phyloP scores from a whole-genome alignment of 2,329 filamentous ascomycete species.

The Diaporthe batatas region DNA sequence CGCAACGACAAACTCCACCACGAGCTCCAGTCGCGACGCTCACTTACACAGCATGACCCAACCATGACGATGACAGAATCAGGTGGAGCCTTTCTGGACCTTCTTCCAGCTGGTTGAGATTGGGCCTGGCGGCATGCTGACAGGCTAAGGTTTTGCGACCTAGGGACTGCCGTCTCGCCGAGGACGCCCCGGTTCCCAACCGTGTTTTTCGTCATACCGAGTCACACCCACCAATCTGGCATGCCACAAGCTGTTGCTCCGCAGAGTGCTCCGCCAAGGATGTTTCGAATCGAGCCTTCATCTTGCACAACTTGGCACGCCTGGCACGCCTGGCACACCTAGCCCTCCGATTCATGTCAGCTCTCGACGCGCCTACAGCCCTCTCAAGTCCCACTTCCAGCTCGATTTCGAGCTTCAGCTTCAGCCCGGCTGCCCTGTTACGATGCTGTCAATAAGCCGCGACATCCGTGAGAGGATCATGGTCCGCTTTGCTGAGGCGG shows the following conservation, averaged over 20 bases:
- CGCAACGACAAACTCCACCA: slow-evolving; percentile 15
- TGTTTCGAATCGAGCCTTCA: background rate
- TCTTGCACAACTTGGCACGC: background rate
- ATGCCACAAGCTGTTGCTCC: background rate
- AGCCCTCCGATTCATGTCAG: background rate
- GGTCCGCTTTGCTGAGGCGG: background rate
- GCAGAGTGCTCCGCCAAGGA: background rate
- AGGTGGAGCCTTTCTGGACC: background rate
- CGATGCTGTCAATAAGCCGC: too few species aligned
- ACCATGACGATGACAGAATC: background rate
- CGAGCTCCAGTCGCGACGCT: background rate
- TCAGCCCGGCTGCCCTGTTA: slow-evolving; percentile 28
- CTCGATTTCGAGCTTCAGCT: slow-evolving; percentile 3
- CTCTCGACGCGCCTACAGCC: background rate
- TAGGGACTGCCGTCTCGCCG: slow-evolving; percentile 5
- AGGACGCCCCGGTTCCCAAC: background rate
- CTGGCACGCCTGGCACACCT: background rate
- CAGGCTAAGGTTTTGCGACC: background rate
- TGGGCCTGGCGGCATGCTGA: background rate
- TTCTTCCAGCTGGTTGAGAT: background rate
- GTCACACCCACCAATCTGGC: background rate
- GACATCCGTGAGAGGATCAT: background rate
- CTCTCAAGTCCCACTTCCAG: background rate
- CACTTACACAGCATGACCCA: slow-evolving; percentile 1
- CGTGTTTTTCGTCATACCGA: background rate